Conservation (phyloP, 257 asterid genomes). For the Solanum ossicruentum region DNA sequence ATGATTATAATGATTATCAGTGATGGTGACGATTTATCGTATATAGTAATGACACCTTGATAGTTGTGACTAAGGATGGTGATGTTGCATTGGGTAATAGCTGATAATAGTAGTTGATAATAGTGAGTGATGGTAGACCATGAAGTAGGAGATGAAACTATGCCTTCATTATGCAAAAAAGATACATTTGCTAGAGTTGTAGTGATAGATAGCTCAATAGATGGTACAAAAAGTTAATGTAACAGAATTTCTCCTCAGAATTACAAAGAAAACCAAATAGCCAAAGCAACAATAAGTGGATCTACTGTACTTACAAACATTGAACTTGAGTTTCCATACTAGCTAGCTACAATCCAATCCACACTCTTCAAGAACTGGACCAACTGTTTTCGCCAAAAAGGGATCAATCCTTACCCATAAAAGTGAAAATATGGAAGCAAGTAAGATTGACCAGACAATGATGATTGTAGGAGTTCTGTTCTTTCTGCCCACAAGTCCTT, state of each 20-base stretch:
- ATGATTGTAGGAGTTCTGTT: conserved; percentile 19
- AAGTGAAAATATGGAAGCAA: conserved; percentile 23
- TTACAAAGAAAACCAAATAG: neutral
- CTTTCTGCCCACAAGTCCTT: conserved; percentile 21
- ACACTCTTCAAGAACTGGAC: conserved; percentile 18
- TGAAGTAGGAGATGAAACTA: neutral
- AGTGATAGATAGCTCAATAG: neutral
- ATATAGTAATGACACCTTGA: neutral
- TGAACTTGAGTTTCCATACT: neutral
- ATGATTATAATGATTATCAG: neutral
- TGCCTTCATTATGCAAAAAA: neutral
- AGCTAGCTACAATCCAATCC: conserved; percentile 14
- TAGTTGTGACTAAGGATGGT: too few species aligned
- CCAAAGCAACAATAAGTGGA: neutral
- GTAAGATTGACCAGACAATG: conserved; percentile 17
- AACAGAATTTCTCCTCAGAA: neutral
- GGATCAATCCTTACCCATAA: conserved; percentile 25
- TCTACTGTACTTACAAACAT: neutral
- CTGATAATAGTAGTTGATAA: neutral
- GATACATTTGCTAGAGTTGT: neutral
- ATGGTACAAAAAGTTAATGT: neutral
- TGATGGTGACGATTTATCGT: neutral
- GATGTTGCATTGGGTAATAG: neutral
- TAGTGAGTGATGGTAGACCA: neutral
- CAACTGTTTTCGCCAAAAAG: conserved; percentile 1